phyloP scores from a whole-genome alignment of 2,329 filamentous ascomycete genomes.

The Cadophora malorum region DNA sequence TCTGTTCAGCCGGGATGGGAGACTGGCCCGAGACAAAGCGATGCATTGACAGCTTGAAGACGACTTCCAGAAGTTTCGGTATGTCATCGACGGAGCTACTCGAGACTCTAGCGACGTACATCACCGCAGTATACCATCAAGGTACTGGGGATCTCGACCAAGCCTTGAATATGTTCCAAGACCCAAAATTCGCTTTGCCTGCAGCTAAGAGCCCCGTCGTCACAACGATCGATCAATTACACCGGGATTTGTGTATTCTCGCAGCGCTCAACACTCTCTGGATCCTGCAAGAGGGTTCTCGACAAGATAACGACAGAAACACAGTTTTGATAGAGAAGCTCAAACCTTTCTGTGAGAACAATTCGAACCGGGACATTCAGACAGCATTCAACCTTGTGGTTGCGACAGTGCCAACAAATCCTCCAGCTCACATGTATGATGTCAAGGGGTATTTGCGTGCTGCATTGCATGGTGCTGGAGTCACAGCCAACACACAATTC shows the following conservation, averaged over 20 bases:
- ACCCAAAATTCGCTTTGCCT: constrained; percentile 62
- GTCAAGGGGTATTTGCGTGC: constrained; percentile 80
- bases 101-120: constrained; percentile 57
- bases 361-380: constrained; percentile 76
- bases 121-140: constrained; percentile 78
- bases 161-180: constrained; percentile 72
- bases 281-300: constrained; percentile 70
- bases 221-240: constrained; percentile 55
- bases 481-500: constrained; percentile 77
- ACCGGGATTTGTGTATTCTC: constrained; percentile 70
- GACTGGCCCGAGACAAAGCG: constrained; percentile 43
- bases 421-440: constrained; percentile 70
- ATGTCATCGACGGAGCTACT: constrained; percentile 38
- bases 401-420: constrained; percentile 69
- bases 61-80: constrained; percentile 36
- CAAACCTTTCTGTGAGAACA: constrained; percentile 69
- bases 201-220: constrained; percentile 45
- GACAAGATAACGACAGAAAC: constrained; percentile 64
- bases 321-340: constrained; percentile 68
- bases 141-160: constrained; percentile 74
- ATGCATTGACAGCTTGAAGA: constrained; percentile 36
- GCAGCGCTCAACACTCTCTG: constrained; percentile 72
- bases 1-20: constrained; percentile 39
- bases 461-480: constrained; percentile 73
- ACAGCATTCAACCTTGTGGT: constrained; percentile 80